A percentile compares a stretch with the other conserved stretches of the same genome.
Evolutionary conservation across 257 asterid species (phyloP).

Genomic region (Gentiana macrophylla): DNA sequence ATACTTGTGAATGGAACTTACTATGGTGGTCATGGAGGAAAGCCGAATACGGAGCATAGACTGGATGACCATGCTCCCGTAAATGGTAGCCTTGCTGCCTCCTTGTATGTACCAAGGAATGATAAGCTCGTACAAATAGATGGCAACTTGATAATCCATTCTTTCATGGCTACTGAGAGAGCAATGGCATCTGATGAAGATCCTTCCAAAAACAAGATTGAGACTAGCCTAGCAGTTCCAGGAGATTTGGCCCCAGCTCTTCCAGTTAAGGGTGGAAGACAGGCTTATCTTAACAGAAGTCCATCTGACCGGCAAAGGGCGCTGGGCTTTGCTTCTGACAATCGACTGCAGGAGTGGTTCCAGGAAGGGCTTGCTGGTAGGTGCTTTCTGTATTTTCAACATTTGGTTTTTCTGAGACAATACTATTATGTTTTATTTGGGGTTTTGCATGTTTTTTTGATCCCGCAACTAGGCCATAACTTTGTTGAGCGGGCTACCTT

Average conservation of each 20-base stretch:
- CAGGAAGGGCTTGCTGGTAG: constrained; percentile 98
- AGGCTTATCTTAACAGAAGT: constrained; percentile 22
- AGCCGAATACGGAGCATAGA: constrained; percentile 10
- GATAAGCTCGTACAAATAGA: constrained; percentile 28
- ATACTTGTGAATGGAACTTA: constrained; percentile 39
- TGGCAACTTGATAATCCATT: constrained; percentile 27
- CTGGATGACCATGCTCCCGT: constrained; percentile 5
- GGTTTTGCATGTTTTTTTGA: no score
- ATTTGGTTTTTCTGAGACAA: no score
- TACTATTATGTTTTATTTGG: no score
- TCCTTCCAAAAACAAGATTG: constrained; percentile 15
- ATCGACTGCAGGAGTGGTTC: constrained; percentile 87
- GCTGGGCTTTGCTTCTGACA: constrained; percentile 61
- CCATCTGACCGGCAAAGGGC: constrained; percentile 30
- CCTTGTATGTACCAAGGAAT: constrained; percentile 26
- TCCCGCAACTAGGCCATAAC: no score
- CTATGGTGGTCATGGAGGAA: constrained; percentile 27
- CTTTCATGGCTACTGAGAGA: constrained; percentile 25
- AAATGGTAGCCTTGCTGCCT: constrained; percentile 22
- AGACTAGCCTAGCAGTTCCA: constrained; percentile 66
- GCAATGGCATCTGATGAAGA: constrained; percentile 20
- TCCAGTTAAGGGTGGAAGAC: constrained; percentile 39
- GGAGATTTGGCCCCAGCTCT: constrained; percentile 45
- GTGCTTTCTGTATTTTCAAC: neutral
- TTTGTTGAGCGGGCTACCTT: no score